Evolutionary conservation across 2,329 filamentous ascomycete genomes (phyloP), one percentile per base, ranked within the genome.

Genomic region (Scolecobasidium constrictum): DNA sequence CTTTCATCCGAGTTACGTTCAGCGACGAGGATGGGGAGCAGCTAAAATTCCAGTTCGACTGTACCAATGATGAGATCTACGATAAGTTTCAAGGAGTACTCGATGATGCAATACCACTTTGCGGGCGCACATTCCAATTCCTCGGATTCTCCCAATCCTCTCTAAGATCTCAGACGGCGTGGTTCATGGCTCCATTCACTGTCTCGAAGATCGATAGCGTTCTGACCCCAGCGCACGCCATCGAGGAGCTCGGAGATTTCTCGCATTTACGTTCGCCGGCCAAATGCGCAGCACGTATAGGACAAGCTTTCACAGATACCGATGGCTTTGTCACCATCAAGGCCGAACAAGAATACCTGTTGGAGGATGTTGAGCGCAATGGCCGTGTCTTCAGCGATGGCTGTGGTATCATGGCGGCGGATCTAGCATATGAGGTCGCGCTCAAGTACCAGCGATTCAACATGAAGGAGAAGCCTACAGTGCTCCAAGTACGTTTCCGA

Each of bases 131-230:
- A 1, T 86, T 77, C 52, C 40, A 62, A 0, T 90, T 88, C 52
- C 66, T 90, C 0, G 84, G 84, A 0, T 90, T 87, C 57, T 87
- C 83, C 0, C 81, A 88, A 56, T 90, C 83, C 0, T 87, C 83
- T 0, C 67, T 90, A 3, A 71, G 84, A 11, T 70, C 77, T 1
- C 82, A 86, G 46, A 78, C 79, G 0, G 78, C 74, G 26, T 87
- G 83, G 83, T 77, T 75, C 56, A 71, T 72, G 64, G 63, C 71
- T 2, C 65, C 68, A 1, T 73, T 76, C 43, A 44, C 53, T 9
- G 17, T 33, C 33, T 13, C 5, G 18, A 46, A 46, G 53, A 4
- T 41, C 61, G 4, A 56, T 54, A 3, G 49, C 46, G 2, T 34
- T 60, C 3, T 50, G 61, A 22, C 49, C 58, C 35, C 62, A 67